Evolutionary conservation across 2,329 filamentous ascomycete genomes (phyloP).

Genomic region (Phoma herbarum): DNA sequence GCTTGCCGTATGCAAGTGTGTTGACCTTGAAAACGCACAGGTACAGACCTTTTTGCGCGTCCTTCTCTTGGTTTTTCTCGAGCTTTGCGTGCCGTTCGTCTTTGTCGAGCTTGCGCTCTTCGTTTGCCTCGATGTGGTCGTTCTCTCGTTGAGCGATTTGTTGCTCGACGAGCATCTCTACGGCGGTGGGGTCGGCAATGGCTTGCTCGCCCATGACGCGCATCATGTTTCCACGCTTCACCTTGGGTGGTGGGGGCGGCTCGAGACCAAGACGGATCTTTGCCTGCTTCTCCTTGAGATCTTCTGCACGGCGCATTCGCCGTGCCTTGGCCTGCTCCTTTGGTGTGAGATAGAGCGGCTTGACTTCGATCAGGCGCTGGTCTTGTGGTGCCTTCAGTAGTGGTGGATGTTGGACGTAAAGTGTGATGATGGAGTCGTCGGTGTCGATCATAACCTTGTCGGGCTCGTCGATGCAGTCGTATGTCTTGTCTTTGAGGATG

Average conservation of each 20-base stretch:
- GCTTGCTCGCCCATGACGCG: constrained; percentile 90
- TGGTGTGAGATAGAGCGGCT: constrained; percentile 90
- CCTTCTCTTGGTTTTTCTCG: constrained; percentile 80
- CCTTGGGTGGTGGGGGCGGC: constrained; percentile 90
- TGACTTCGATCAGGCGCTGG: constrained; percentile 77
- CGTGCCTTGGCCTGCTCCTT: constrained; percentile 93
- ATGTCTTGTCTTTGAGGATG: constrained; percentile 76
- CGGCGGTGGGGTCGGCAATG: constrained; percentile 95
- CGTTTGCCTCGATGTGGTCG: constrained; percentile 80
- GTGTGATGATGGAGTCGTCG: constrained; percentile 86
- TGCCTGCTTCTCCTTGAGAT: constrained; percentile 94
- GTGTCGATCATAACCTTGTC: constrained; percentile 75
- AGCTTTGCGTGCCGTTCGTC: constrained; percentile 89
- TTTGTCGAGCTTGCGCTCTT: constrained; percentile 85
- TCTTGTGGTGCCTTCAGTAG: constrained; percentile 91
- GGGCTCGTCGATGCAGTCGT: constrained; percentile 73
- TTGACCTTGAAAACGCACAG: constrained; percentile 89
- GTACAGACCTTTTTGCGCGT: constrained; percentile 85
- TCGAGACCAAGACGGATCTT: constrained; percentile 92
- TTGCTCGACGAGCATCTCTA: constrained; percentile 90
- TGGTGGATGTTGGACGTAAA: constrained; percentile 92
- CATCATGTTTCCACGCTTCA: constrained; percentile 98
- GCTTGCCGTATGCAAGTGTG: constrained; percentile 88
- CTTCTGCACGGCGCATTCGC: constrained; percentile 87
- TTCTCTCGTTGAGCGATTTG: constrained; percentile 89